Percentiles rank a stretch among this genome's conserved stretches.
Conservation (phyloP, 2,329 filamentous ascomycete genomes). For the Byssochlamys sp. region DNA sequence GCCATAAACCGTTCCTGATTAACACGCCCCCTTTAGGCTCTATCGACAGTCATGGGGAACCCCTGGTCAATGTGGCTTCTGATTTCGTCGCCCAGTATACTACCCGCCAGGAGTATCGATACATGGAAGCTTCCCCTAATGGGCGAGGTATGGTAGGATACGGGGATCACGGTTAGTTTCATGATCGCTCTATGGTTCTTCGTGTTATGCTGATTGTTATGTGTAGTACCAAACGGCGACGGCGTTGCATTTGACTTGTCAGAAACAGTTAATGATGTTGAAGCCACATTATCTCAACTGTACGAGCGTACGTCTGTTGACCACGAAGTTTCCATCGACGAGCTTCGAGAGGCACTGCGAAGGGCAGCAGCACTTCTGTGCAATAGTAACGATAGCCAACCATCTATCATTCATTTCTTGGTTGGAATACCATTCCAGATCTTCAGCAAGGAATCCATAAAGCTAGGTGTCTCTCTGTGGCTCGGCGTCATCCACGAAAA, state of each 20-base stretch:
- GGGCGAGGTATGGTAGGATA: conserved; percentile 4
- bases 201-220: not conserved
- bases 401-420: conserved; percentile 71
- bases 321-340: conserved; percentile 59
- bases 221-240: not conserved
- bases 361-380: conserved; percentile 80
- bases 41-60: conserved; percentile 64
- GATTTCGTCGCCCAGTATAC: conserved; percentile 97
- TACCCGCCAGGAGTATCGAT: conserved; percentile 88
- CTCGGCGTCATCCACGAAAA: conserved; percentile 95
- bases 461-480: conserved; percentile 91
- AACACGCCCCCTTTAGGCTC: conserved; percentile 36
- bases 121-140: conserved; percentile 56
- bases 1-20: not conserved
- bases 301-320: conserved; percentile 61
- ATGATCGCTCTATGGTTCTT: not conserved
- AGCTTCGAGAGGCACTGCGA: conserved; percentile 72
- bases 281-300: conserved; percentile 58
- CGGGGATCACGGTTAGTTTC: conserved; percentile 9
- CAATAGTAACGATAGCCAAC: conserved; percentile 63
- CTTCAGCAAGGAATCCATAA: conserved; percentile 91
- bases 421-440: conserved; percentile 86
- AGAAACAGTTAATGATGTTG: conserved; percentile 36
- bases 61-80: conserved; percentile 78
- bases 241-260: conserved; percentile 2